These are phyloP conservation scores for Psilocybe sp. DNA, from an alignment of 768 basidiomycete species.

Conservation along the genomic window DNA sequence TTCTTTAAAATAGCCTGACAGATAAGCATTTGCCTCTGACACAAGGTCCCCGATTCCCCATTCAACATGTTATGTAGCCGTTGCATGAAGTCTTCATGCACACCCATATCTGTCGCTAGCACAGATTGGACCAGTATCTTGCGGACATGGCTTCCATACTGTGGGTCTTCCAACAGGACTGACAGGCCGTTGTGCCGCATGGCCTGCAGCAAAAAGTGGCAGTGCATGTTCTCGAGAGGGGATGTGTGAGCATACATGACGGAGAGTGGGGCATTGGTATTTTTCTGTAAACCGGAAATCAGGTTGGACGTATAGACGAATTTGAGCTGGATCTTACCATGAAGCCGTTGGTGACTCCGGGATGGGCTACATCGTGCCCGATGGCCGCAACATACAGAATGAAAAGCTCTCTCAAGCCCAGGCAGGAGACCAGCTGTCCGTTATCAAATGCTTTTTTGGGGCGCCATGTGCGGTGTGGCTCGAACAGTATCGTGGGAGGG, in stretches of 20 bases:
- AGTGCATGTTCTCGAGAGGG: slow-evolving; percentile 91
- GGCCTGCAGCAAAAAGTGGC: slow-evolving; percentile 71
- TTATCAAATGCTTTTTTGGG: slow-evolving; percentile 33
- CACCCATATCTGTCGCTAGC: slow-evolving; percentile 92
- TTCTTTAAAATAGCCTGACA: slow-evolving; percentile 95
- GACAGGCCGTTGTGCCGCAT: slow-evolving; percentile 81
- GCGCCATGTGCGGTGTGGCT: slow-evolving; percentile 43
- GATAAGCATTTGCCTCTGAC: slow-evolving; percentile 60
- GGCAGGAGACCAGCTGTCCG: slow-evolving; percentile 37
- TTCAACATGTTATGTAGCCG: slow-evolving; percentile 52
- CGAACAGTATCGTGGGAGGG: slow-evolving; percentile 62
- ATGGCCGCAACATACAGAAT: slow-evolving; percentile 88
- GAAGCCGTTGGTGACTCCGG: slow-evolving; percentile 90
- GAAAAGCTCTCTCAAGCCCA: slow-evolving; percentile 74
- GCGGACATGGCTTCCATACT: slow-evolving; percentile 49
- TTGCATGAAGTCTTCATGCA: slow-evolving; percentile 83
- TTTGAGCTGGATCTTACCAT: slow-evolving; percentile 59
- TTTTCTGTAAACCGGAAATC: slow-evolving; percentile 58
- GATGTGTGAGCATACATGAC: slow-evolving; percentile 87
- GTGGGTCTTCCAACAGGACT: slow-evolving; percentile 57
- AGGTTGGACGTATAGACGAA: slow-evolving; percentile 1
- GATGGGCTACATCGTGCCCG: slow-evolving; percentile 97
- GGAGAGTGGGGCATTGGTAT: slow-evolving; percentile 86
- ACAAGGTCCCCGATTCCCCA: slow-evolving; percentile 36
- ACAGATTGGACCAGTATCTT: slow-evolving; percentile 79